A percentile compares a stretch with the other conserved stretches of the same genome.
These are phyloP conservation scores for Wallacemonas sp. DNA, from an alignment of 208 protist species.

Conservation along the genomic window DNA sequence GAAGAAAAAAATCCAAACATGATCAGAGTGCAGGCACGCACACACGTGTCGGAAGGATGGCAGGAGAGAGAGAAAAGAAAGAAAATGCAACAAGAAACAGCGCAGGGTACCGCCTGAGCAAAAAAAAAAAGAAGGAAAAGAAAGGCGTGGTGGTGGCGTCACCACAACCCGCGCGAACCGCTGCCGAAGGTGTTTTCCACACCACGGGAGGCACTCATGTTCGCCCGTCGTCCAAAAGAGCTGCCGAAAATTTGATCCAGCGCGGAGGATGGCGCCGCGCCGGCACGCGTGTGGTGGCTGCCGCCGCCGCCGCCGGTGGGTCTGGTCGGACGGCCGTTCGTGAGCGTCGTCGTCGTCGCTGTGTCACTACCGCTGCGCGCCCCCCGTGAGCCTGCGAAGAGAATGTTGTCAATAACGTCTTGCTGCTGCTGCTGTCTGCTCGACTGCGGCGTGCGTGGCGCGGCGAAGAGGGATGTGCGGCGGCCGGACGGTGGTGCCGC, in stretches of 20 bases:
- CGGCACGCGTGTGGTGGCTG: too few relatives aligned
- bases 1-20: too few relatives aligned
- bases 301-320: background rate
- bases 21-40: too few relatives aligned
- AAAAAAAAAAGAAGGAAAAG: conserved; percentile 13
- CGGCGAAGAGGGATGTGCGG: background rate
- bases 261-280: background rate
- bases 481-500: background rate
- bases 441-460: background rate
- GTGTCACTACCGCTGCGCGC: background rate
- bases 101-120: background rate
- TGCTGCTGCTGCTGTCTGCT: background rate
- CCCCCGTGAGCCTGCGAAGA: background rate
- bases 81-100: conserved; percentile 1
- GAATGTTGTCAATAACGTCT: background rate
- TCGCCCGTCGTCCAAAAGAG: conserved; percentile 1
- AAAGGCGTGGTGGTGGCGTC: background rate
- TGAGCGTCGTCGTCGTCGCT: background rate
- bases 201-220: background rate
- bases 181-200: conserved; percentile 10
- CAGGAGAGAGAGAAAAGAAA: conserved; percentile 12
- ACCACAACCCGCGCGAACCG: background rate
- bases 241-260: conserved; percentile 3
- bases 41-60: too few relatives aligned
- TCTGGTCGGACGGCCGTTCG: background rate